Evolutionary conservation across 2,329 filamentous ascomycete species (phyloP), one percentile per base, ranked within the genome.

Genomic region (Aureobasidium sp.): DNA sequence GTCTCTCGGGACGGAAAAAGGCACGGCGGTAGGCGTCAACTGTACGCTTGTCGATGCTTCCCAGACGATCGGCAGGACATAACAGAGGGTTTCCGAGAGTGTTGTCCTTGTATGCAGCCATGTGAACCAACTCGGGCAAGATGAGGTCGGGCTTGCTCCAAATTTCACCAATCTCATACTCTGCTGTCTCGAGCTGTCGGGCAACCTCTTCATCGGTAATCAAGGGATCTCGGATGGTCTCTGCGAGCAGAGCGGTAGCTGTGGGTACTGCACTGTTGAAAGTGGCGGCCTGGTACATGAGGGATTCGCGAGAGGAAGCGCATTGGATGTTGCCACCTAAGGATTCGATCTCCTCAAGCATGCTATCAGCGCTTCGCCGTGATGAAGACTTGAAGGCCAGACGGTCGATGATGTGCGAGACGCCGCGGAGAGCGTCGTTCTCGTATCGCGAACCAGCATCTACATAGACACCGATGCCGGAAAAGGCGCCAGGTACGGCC

Each of bases 241-340:
- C 94, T 63, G 94, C 93, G 44, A 99, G 84, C 20, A 99, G 78
- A 34, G 82, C 90, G 27, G 96, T 84, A 13, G 93, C 91, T 9
- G 85, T 85, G 7, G 90, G 87, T 9, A 99, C 91, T 20, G 91
- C 88, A 29, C 87, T 88, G 79, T 99, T 99, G 84, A 99, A 99
- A 34, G 92, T 97, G 29, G 94, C 94, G 1, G 91, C 90, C 76
- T 99, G 94, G 79, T 99, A 99, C 94, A 99, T 99, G 77, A 99
- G 84, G 62, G 91, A 91, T 77, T 99, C 94, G 67, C 94, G 84
- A 1, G 91, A 96, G 1, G 92, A 97, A 12, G 93, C 92, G 77
- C 94, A 99, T 77, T 97, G 92, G 64, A 99, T 93, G 74, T 97
- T 97, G 36, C 94, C 94, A 39, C 94, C 94, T 3, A 99, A 80